Percentiles rank a stretch among this genome's conserved stretches.
Evolutionary conservation across 805 yeast species (phyloP).

Genomic region (Ogataea allantospora): DNA sequence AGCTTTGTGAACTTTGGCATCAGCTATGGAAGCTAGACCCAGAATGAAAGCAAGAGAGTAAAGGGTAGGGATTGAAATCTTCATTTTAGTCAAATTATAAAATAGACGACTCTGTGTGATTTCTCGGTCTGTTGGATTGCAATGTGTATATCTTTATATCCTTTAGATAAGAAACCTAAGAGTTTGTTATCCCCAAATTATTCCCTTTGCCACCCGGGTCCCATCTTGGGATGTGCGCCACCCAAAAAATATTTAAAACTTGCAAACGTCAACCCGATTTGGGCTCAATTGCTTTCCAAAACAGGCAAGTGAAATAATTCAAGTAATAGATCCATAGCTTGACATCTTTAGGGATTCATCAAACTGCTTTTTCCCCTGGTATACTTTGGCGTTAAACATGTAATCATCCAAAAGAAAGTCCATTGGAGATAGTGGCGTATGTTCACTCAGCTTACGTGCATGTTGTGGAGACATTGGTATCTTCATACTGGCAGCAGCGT

Average conservation of each 20-base stretch:
- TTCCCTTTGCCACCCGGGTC: slow-evolving; percentile 11
- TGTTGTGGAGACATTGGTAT: slow-evolving; percentile 31
- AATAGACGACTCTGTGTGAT: neutral
- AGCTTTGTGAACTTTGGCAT: slow-evolving; percentile 47
- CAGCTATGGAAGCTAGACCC: slow-evolving; percentile 30
- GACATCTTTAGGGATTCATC: slow-evolving; percentile 7
- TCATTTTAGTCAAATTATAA: slow-evolving; percentile 20
- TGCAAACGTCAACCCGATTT: slow-evolving; percentile 3
- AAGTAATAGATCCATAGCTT: slow-evolving; percentile 9
- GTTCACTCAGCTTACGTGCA: slow-evolving; percentile 32
- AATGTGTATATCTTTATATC: slow-evolving; percentile 2
- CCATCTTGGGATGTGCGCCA: slow-evolving; percentile 1
- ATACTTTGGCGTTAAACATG: slow-evolving; percentile 11
- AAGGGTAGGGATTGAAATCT: slow-evolving; percentile 37
- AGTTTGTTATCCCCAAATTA: slow-evolving; percentile 6
- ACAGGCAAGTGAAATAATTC: slow-evolving; percentile 2
- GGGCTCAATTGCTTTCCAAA: slow-evolving; percentile 1
- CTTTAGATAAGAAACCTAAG: slow-evolving; percentile 3
- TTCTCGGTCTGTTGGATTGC: neutral
- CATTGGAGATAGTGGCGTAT: slow-evolving; percentile 37
- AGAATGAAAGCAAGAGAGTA: slow-evolving; percentile 43
- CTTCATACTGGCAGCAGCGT: slow-evolving; percentile 24
- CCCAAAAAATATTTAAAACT: slow-evolving; percentile 1
- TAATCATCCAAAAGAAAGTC: slow-evolving; percentile 34
- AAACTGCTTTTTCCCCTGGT: slow-evolving; percentile 4